Evolutionary conservation across 129 eudicot genomes (phyloP).

Genomic region (Pseudognaphalium luteoalbum): DNA sequence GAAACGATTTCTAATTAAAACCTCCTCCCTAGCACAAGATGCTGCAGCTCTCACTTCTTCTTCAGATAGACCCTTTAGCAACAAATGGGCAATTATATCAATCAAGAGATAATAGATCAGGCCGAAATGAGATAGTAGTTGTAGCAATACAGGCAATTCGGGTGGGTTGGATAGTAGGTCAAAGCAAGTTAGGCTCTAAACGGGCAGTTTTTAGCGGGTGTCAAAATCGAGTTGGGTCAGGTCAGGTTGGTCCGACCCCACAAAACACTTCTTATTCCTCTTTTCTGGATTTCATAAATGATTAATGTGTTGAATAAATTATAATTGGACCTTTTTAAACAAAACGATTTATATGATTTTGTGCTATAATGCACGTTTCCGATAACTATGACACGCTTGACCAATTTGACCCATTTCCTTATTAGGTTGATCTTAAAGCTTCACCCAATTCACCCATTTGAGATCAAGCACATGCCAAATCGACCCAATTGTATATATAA

Average conservation of each 20-base stretch:
- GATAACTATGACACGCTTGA: not conserved
- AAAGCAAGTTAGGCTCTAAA: too few relatives aligned
- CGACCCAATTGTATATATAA: not conserved
- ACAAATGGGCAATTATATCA: not conserved
- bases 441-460: not conserved
- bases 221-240: not conserved
- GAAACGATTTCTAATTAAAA: constrained; percentile 86
- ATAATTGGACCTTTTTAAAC: not conserved
- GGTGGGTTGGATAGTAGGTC: not conserved
- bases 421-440: not conserved
- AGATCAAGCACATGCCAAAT: constrained; percentile 1
- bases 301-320: not conserved
- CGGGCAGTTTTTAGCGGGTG: not conserved
- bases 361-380: not conserved
- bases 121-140: not conserved
- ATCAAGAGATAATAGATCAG: not conserved
- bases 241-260: not conserved
- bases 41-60: constrained; percentile 99
- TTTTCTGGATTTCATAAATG: not conserved
- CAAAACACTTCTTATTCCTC: not conserved
- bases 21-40: constrained; percentile 97
- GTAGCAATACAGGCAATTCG: not conserved
- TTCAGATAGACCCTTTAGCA: constrained; percentile 85
- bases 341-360: not conserved
- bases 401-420: not conserved